Base-by-base conservation (phyloP, 495 filamentous ascomycete genomes). In the Chaetomidium leptoderma region DNA sequence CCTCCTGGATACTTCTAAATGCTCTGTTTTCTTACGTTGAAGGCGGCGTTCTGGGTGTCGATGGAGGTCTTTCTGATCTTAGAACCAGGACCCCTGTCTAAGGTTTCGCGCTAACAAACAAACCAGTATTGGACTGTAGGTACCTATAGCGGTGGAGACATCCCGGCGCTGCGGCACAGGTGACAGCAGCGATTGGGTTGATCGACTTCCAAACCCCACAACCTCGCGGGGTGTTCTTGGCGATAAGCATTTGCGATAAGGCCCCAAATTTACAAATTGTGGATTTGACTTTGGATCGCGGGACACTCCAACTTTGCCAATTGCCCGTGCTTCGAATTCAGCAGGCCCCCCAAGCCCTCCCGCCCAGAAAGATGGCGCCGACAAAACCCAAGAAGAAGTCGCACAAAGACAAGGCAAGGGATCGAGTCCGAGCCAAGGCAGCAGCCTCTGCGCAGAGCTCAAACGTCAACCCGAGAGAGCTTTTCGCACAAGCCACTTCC, bases 401-500 rank as follows among this genome's bases (percentile, higher is more conserved):
- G 2, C 68, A 65, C 51, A 72, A 73, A 32, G 49, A 59, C 44
- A 66, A 59, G 58, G 61, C 57, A 32, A 70, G 48, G 45, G 60
- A 68, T 10, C 59, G 66, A 17, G 53, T 46, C 26, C 67, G 71
- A 59, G 64, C 61, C 48, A 70, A 72, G 53, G 64, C 54, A 21
- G 67, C 62, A 27, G 54, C 70, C n/a, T n/a, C n/a, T 13, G 55
- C 60, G 4, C 65, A 58, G 30, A 32, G n/a, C 17, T n/a, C 52
- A 6, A 61, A 58, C 14, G 68, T 73, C 11, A 70, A 74, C 37
- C 63, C 69, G 2, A 64, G 71, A 56, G 70, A 74, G 42, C 68
- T 77, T 33, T 82, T 95, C 65, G 78, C 80, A 51, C 78, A 87
- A 67, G 88, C 91, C 16, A 81, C 83, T 8, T 75, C 80, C 46